These are phyloP conservation scores for Coprinopsis cinerea DNA, from an alignment of 768 basidiomycete genomes.

Conservation along the genomic window DNA sequence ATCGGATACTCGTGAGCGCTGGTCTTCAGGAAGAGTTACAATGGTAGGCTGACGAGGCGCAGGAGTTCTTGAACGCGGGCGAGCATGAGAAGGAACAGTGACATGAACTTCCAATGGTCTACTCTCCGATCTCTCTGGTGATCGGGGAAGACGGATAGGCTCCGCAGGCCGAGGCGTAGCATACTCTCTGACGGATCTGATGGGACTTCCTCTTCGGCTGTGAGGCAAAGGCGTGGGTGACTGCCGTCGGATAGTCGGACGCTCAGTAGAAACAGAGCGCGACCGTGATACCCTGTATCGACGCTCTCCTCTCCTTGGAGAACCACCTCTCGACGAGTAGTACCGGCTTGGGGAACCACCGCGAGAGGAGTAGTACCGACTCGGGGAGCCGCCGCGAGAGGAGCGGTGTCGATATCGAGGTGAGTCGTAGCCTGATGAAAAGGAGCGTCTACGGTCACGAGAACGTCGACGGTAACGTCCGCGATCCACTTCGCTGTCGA, in stretches of 20 bases:
- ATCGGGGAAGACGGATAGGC: background rate
- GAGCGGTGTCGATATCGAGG: background rate
- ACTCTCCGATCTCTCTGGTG: slow-evolving; percentile 1
- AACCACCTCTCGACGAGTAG: background rate
- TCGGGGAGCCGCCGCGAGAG: background rate
- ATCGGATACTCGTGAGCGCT: slow-evolving; percentile 4
- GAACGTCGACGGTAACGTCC: too few species aligned
- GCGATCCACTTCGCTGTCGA: too few species aligned
- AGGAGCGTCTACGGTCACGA: too few species aligned
- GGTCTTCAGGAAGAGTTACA: slow-evolving; percentile 18
- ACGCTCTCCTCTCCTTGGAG: too few species aligned
- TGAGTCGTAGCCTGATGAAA: background rate
- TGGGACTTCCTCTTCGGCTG: too few species aligned
- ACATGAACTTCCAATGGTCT: slow-evolving; percentile 8
- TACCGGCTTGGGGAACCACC: slow-evolving; percentile 1
- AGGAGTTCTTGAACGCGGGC: slow-evolving; percentile 1
- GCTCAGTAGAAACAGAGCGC: too few species aligned
- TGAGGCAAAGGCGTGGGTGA: too few species aligned
- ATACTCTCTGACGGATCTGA: too few species aligned
- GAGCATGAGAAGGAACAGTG: slow-evolving; percentile 14
- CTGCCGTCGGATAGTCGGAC: too few species aligned
- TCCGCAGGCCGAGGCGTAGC: too few species aligned
- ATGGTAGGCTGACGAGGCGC: slow-evolving; percentile 20
- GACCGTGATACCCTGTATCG: too few species aligned
- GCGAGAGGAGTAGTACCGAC: slow-evolving; percentile 11